Percentiles rank a stretch among this genome's conserved stretches.
phyloP scores from a whole-genome alignment of 768 basidiomycete species.

The Lactarius sanguifluus region DNA sequence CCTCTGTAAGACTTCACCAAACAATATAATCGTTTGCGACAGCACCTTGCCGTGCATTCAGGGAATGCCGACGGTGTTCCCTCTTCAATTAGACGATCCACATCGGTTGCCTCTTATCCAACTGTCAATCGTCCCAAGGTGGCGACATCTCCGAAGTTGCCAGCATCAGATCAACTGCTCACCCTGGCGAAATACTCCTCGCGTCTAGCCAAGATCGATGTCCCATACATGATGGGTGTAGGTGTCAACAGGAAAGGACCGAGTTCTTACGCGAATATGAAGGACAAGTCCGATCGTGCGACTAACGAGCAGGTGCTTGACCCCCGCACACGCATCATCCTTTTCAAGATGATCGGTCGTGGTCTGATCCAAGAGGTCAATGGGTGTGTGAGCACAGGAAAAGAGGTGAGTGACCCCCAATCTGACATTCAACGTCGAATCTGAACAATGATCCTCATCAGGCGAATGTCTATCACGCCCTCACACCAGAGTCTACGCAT shows the following conservation, averaged over 20 bases:
- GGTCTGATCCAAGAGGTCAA: constrained; percentile 88
- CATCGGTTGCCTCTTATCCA: constrained; percentile 61
- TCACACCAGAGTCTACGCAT: constrained; percentile 54
- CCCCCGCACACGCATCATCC: constrained; percentile 87
- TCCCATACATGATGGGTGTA: constrained; percentile 63
- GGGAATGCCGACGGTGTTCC: constrained; percentile 62
- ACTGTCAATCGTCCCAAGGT: constrained; percentile 64
- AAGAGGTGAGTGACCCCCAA: constrained; percentile 66
- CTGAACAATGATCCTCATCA: constrained; percentile 34
- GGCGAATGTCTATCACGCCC: constrained; percentile 97
- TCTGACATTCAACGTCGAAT: background rate
- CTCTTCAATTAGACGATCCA: constrained; percentile 50
- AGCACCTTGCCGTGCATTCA: constrained; percentile 82
- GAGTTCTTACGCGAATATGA: constrained; percentile 79
- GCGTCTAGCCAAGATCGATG: constrained; percentile 70
- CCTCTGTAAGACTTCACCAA: constrained; percentile 86
- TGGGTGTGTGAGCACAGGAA: constrained; percentile 96
- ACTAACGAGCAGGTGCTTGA: constrained; percentile 97
- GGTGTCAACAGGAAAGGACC: constrained; percentile 93
- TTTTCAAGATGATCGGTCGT: constrained; percentile 95
- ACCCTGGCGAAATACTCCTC: constrained; percentile 77
- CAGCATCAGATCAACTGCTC: constrained; percentile 68
- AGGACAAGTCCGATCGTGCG: constrained; percentile 96
- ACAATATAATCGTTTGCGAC: constrained; percentile 92
- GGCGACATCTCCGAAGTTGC: constrained; percentile 48